Conservation (phyloP, 306 rosid genomes). For the Biancaea sappan region DNA sequence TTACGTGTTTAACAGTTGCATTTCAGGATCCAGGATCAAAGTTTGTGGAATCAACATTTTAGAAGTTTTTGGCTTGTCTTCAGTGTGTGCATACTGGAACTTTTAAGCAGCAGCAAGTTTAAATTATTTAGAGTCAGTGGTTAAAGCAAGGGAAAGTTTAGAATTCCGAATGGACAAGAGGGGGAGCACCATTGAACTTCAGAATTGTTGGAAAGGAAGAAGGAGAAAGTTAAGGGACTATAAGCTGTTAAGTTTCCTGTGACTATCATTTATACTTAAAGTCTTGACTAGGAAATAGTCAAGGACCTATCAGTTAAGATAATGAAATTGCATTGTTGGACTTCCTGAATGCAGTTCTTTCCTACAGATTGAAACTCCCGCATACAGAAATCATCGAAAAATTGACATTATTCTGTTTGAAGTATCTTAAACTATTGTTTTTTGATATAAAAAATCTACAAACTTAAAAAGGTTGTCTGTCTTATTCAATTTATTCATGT, state of each 20-base stretch:
- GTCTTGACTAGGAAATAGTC: too few species aligned
- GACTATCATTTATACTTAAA: too few species aligned
- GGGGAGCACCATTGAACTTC: neutral
- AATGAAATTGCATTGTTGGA: neutral
- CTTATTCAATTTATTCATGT: too few species aligned
- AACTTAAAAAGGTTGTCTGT: too few species aligned
- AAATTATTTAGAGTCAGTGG: neutral
- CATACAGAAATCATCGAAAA: neutral
- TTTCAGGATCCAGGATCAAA: neutral
- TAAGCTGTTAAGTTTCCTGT: too few species aligned
- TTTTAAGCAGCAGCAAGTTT: neutral
- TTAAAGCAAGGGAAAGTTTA: neutral
- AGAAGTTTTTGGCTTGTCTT: neutral
- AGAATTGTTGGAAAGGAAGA: neutral
- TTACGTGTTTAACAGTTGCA: neutral
- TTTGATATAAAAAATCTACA: too few species aligned
- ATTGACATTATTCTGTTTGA: too few species aligned
- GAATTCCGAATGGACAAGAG: neutral
- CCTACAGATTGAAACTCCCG: neutral
- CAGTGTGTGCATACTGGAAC: neutral
- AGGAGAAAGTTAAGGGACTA: neutral
- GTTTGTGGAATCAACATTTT: neutral
- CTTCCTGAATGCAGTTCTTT: neutral
- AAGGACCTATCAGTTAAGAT: too few species aligned
- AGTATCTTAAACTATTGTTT: too few species aligned